Evolutionary conservation across 148 eudicot genomes (phyloP).

Genomic region (Chenopodium album): DNA sequence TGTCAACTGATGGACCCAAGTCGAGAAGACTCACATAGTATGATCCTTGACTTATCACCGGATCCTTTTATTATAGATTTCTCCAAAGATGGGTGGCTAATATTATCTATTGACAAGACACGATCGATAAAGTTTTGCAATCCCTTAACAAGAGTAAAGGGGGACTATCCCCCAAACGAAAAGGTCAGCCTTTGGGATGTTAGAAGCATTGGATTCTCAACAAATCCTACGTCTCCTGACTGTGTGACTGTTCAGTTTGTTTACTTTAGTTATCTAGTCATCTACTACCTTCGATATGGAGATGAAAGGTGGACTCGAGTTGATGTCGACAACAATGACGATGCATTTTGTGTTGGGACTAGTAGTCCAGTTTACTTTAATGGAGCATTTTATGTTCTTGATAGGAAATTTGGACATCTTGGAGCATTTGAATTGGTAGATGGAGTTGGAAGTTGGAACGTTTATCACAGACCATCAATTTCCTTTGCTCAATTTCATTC

Average conservation of each 20-base stretch:
- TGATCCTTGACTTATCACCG: background rate
- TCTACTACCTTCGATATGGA: background rate
- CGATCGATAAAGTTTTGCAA: background rate
- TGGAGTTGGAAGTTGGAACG: background rate
- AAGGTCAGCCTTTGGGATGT: no score
- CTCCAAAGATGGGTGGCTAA: slow-evolving; percentile 20
- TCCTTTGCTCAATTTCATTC: background rate
- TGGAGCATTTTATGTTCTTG: no score
- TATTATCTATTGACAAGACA: background rate
- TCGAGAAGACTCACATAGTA: background rate
- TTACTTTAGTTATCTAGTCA: background rate
- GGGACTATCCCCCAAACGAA: no score
- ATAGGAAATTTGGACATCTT: no score
- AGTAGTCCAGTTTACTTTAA: background rate
- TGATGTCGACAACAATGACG: background rate
- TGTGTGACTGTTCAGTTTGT: background rate
- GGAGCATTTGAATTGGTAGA: background rate
- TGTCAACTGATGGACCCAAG: slow-evolving; percentile 7
- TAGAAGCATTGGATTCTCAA: slow-evolving; percentile 16
- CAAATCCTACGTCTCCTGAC: background rate
- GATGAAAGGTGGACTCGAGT: background rate
- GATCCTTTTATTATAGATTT: background rate
- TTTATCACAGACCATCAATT: background rate
- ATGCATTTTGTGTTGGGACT: background rate
- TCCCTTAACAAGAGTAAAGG: background rate